phyloP scores from a whole-genome alignment of 176 grass and related monocot species.

The Musa troglodytarum region DNA sequence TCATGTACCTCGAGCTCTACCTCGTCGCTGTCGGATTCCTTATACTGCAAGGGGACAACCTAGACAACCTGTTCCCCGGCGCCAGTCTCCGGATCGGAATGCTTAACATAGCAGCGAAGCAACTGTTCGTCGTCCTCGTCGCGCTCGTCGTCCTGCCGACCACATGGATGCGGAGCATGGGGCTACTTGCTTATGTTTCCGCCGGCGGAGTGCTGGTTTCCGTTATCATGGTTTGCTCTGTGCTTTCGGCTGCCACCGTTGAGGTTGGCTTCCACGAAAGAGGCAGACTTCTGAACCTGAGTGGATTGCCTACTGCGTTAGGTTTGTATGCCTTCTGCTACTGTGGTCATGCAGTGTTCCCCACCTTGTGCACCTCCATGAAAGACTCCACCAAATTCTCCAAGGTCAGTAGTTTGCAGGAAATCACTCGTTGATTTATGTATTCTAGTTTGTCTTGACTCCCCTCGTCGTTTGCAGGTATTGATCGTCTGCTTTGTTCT shows the following conservation, averaged over 20 bases:
- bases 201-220: constrained; percentile 64
- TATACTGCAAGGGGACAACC: constrained; percentile 76
- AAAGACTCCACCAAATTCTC: constrained; percentile 50
- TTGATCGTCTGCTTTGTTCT: constrained; percentile 51
- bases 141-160: constrained; percentile 59
- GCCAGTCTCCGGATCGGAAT: constrained; percentile 26
- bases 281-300: constrained; percentile 44
- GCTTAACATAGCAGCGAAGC: constrained; percentile 39
- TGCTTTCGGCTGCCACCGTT: constrained; percentile 47
- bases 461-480: constrained; percentile 28
- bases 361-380: constrained; percentile 76
- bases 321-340: constrained; percentile 91
- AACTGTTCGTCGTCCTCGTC: constrained; percentile 52
- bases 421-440: neutral
- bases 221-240: constrained; percentile 43
- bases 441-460: neutral
- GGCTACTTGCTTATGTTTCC: constrained; percentile 52
- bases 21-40: constrained; percentile 69
- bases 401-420: constrained; percentile 36
- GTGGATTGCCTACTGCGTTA: constrained; percentile 58
- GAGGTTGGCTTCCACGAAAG: constrained; percentile 63
- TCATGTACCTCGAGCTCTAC: constrained; percentile 85
- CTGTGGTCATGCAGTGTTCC: constrained; percentile 82
- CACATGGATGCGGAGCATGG: constrained; percentile 70
- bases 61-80: constrained; percentile 66